Base-by-base conservation (phyloP, 1,139 yeast genomes). In the Kodamaea arcana region DNA sequence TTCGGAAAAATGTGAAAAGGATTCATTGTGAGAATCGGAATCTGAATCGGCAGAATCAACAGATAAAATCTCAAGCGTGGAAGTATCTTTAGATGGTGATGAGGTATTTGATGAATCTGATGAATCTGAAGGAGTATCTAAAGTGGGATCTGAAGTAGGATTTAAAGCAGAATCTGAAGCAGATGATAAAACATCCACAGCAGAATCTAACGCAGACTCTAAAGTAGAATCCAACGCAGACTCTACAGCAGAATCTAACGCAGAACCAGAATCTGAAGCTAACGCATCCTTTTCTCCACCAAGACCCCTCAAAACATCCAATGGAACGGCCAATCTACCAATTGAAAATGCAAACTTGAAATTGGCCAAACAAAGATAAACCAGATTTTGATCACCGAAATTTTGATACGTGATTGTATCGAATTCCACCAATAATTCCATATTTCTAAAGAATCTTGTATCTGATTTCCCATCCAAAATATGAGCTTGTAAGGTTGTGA, bases 401-500 rank as follows among this genome's bases (percentile, higher is more conserved):
- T 46, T 39, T 38, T 65, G 60, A 15, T 50, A 45, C 14, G 59
- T 38, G 3, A 54, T 46, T 9, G 58, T 48, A 34, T 58, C 58
- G 38, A 56, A 58, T 14, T 45, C 41, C 13, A 65, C 37, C 7
- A 44, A 44, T 15, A 65, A 37, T 38, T 64, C 71, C 13, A 62
- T 39, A 39, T 58, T 65, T 37, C 69, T 48, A 43, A 62, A 59
- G n/a, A 62, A 41, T 16, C 45, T 57, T 22, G 46, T 43, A 14
- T 41, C 44, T 15, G 42, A 40, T 5, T 34, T 21, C 17, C 48
- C 47, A 10, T 53, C 56, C 30, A 52, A 56, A 8, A 65, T 39
- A 33, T 46, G 52, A 5, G 71, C 69, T 39, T 64, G 60, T 30
- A 61, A 47, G 13, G 60, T 23, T 6, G 61, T 49, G n/a, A 59